These are phyloP conservation scores for Coemansia sp. DNA, from an alignment of 192 early-diverging fungal genomes.

Conservation along the genomic window DNA sequence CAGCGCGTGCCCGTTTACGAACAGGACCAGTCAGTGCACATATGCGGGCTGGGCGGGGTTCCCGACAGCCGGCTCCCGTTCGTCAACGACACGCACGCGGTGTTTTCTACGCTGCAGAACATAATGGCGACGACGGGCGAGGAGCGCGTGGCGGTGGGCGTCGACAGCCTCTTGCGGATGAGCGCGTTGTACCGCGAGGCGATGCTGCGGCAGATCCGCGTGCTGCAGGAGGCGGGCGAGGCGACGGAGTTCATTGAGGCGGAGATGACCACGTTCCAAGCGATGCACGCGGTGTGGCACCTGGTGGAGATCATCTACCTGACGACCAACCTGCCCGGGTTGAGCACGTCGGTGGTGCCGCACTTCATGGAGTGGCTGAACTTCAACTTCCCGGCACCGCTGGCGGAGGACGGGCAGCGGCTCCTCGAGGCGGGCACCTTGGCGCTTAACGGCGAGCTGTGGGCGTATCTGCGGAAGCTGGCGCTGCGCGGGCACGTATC, in stretches of 20 bases:
- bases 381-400: constrained; percentile 43
- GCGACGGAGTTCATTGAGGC: constrained; percentile 12
- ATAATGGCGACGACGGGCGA: constrained; percentile 11
- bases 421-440: constrained; percentile 13
- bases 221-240: constrained; percentile 21
- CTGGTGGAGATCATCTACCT: constrained; percentile 49
- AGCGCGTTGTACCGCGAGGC: constrained; percentile 50
- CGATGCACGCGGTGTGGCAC: constrained; percentile 52
- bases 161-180: constrained; percentile 21
- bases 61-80: constrained; percentile 37
- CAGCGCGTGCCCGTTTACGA: constrained; percentile 6
- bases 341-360: constrained; percentile 29
- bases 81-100: constrained; percentile 48
- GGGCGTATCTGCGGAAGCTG: constrained; percentile 37
- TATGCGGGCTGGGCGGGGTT: constrained; percentile 17
- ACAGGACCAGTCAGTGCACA: constrained; percentile 31
- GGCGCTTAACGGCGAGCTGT: constrained; percentile 12
- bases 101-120: constrained; percentile 37
- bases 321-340: constrained; percentile 22
- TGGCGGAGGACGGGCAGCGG: constrained; percentile 26
- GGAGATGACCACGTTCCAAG: constrained; percentile 33
- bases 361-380: constrained; percentile 52
- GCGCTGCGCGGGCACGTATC: constrained; percentile 41
- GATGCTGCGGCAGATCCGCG: constrained; percentile 39
- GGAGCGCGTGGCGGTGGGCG: background rate